These are phyloP conservation scores for Apophysomyces sp. DNA, from an alignment of 371 early-diverging fungal genomes.

Conservation along the genomic window DNA sequence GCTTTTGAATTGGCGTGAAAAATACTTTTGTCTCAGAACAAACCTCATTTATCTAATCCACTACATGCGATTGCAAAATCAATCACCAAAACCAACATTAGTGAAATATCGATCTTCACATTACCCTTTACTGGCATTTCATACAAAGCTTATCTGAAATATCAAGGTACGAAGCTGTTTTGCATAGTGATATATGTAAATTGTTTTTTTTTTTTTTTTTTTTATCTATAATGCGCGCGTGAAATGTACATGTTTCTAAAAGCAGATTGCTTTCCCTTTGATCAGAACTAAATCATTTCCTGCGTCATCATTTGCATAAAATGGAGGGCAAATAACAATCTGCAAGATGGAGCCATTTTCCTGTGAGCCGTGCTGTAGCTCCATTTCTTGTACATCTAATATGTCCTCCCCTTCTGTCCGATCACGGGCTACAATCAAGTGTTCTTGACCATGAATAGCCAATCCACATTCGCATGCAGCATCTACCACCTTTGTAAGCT, in stretches of 20 bases:
- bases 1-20: too few species aligned
- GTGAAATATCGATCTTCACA: too few species aligned
- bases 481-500: slow-evolving; percentile 33
- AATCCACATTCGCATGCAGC: slow-evolving; percentile 33
- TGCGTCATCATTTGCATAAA: slow-evolving; percentile 3
- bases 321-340: slow-evolving; percentile 15
- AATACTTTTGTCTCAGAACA: too few species aligned
- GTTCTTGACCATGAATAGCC: slow-evolving; percentile 41
- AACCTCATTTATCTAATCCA: too few species aligned
- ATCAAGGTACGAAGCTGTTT: too few species aligned
- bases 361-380: slow-evolving; percentile 5
- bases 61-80: too few species aligned
- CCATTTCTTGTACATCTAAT: background rate
- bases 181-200: too few species aligned
- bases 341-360: slow-evolving; percentile 4
- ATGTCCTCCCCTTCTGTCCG: slow-evolving; percentile 11
- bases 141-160: too few species aligned
- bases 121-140: too few species aligned
- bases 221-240: too few species aligned
- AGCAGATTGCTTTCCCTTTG: slow-evolving; percentile 19
- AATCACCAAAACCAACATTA: too few species aligned
- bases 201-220: too few species aligned
- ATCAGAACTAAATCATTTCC: slow-evolving; percentile 5
- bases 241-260: slow-evolving; percentile 11
- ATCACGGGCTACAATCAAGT: slow-evolving; percentile 20